phyloP scores from a whole-genome alignment of 2,329 filamentous ascomycete species.

The Pseudogymnoascus sp. region DNA sequence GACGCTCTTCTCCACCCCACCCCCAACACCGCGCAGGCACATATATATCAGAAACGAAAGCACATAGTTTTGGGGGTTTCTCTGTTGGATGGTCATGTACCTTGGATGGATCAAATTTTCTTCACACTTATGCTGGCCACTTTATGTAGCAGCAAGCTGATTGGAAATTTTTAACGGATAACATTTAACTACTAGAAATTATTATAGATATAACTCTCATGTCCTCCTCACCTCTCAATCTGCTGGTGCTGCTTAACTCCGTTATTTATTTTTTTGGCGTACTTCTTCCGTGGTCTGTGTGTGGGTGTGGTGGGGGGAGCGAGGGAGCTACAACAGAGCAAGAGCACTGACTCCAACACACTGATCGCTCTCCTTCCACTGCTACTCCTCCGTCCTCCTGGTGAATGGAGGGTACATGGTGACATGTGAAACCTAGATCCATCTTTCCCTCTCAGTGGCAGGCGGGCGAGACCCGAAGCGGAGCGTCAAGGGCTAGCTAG shows the following conservation, averaged over 20 bases:
- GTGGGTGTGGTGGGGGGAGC: background rate
- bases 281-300: background rate
- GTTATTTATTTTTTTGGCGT: background rate
- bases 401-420: background rate
- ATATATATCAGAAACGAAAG: slow-evolving; percentile 6
- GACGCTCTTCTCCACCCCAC: background rate
- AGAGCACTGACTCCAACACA: slow-evolving; percentile 5
- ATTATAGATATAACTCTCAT: background rate
- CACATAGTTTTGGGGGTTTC: slow-evolving; percentile 3
- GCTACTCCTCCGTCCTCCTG: too few relatives aligned
- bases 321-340: background rate
- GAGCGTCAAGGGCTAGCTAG: background rate
- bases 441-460: background rate
- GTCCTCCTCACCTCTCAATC: background rate
- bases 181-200: slow-evolving; percentile 4
- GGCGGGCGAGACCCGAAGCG: background rate
- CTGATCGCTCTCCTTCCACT: background rate
- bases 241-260: too few relatives aligned
- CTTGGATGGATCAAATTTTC: background rate
- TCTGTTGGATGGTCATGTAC: background rate
- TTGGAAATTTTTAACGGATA: slow-evolving; percentile 3
- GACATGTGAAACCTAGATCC: slow-evolving; percentile 6
- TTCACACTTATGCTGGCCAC: background rate
- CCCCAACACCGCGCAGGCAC: background rate
- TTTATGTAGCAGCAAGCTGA: background rate